phyloP scores from a whole-genome alignment of 2,329 filamentous ascomycete species.

The Penicillium expansum region DNA sequence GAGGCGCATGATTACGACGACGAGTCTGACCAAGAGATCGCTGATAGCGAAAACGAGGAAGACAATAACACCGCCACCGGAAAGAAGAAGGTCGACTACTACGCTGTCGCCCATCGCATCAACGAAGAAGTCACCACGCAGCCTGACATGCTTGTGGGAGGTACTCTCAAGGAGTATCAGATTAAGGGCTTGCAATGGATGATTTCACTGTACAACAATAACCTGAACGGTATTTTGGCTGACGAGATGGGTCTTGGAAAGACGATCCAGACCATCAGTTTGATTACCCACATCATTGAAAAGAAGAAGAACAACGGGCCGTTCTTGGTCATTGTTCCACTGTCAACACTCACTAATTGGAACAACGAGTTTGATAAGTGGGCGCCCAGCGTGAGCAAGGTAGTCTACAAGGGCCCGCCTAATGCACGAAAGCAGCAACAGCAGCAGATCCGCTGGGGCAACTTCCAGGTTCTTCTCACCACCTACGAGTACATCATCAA shows the following conservation, averaged over 20 bases:
- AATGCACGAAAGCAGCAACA: constrained; percentile 84
- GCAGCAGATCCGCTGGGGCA: constrained; percentile 87
- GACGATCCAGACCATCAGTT: constrained; percentile 97
- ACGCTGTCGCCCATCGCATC: constrained; percentile 92
- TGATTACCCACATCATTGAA: constrained; percentile 96
- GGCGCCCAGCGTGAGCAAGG: constrained; percentile 80
- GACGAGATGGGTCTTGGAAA: constrained; percentile 99
- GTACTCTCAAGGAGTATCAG: constrained; percentile 94
- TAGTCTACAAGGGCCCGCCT: constrained; percentile 97
- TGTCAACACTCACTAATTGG: constrained; percentile 98
- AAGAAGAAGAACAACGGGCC: constrained; percentile 88
- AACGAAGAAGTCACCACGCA: constrained; percentile 87
- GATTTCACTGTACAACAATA: constrained; percentile 99
- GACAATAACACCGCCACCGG: constrained; percentile 55
- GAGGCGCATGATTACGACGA: constrained; percentile 56
- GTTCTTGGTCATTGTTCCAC: constrained; percentile 92
- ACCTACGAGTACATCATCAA: constrained; percentile 99
- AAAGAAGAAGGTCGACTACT: constrained; percentile 88
- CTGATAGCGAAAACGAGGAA: constrained; percentile 64
- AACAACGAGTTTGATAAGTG: constrained; percentile 98
- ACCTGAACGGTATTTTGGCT: constrained; percentile 95
- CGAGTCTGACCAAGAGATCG: constrained; percentile 65
- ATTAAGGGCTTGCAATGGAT: constrained; percentile 99
- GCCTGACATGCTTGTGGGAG: constrained; percentile 82
- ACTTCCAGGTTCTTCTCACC: constrained; percentile 93